A percentile compares a stretch with the other conserved stretches of the same genome.
phyloP scores from a whole-genome alignment of 2,329 filamentous ascomycete genomes.

The Calonectria honghensis region DNA sequence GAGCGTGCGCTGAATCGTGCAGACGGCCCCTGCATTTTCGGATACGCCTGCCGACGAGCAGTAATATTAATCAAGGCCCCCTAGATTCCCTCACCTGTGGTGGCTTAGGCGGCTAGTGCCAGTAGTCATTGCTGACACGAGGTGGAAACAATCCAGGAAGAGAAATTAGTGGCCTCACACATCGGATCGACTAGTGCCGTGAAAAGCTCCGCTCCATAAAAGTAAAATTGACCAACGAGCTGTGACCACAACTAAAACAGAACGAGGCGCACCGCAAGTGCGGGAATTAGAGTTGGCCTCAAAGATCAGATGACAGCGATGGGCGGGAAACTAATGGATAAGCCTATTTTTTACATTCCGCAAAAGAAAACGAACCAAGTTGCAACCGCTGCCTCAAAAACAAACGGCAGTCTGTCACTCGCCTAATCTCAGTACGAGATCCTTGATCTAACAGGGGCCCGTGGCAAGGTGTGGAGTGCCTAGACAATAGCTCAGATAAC shows the following conservation, averaged over 20 bases:
- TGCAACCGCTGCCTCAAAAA: neutral
- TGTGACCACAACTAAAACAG: neutral
- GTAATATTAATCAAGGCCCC: neutral
- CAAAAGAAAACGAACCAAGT: neutral
- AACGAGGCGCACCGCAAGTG: no score
- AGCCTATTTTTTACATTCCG: neutral
- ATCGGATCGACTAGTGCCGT: conserved; percentile 2
- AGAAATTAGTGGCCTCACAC: neutral
- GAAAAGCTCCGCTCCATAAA: neutral
- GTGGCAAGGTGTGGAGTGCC: neutral
- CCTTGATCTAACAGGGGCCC: neutral
- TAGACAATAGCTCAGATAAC: neutral
- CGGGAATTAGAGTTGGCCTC: neutral
- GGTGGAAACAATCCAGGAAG: neutral
- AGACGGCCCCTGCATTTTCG: neutral
- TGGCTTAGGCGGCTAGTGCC: neutral
- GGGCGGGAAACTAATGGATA: neutral
- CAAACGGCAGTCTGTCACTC: neutral
- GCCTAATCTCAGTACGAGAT: neutral
- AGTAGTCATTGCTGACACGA: conserved; percentile 10
- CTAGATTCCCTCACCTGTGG: neutral
- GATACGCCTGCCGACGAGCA: neutral
- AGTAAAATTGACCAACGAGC: neutral
- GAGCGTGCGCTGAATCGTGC: neutral
- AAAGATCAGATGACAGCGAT: neutral